Percentiles rank a stretch among this genome's conserved stretches.
Conservation (phyloP, 2,329 filamentous ascomycete genomes). For the Incumbomyces delicatus region DNA sequence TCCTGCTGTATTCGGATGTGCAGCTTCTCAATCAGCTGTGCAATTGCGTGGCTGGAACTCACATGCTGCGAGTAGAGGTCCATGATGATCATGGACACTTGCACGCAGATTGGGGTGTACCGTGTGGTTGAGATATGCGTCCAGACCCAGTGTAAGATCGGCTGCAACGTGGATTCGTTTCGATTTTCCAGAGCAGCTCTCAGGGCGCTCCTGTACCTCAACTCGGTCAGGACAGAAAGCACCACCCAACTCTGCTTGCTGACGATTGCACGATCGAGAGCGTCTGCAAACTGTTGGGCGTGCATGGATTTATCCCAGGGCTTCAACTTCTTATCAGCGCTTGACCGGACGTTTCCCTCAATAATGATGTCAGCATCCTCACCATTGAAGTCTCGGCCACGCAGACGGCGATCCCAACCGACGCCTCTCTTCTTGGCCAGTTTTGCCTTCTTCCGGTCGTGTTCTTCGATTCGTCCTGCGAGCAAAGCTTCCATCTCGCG, state of each 20-base stretch:
- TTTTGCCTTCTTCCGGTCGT: constrained; percentile 56
- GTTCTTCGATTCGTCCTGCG: constrained; percentile 65
- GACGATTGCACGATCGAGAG: constrained; percentile 69
- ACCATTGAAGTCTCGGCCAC: constrained; percentile 69
- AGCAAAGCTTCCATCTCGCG: constrained; percentile 78
- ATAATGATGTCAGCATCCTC: constrained; percentile 84
- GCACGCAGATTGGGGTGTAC: constrained; percentile 69
- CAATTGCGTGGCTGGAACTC: constrained; percentile 62
- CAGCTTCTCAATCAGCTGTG: constrained; percentile 58
- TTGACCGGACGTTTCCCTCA: constrained; percentile 58
- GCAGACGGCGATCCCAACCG: constrained; percentile 52
- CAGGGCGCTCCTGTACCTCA: constrained; percentile 80
- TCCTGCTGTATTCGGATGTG: constrained; percentile 63
- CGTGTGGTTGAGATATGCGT: constrained; percentile 73
- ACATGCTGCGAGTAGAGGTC: constrained; percentile 80
- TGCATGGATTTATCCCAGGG: constrained; percentile 75
- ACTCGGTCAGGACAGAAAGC: constrained; percentile 69
- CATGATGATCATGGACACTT: constrained; percentile 70
- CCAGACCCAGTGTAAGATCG: constrained; percentile 73
- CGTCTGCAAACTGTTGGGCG: constrained; percentile 63
- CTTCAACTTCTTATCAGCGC: constrained; percentile 52
- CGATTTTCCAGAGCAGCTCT: constrained; percentile 69
- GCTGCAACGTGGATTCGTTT: constrained; percentile 71
- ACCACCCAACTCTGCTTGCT: constrained; percentile 43
- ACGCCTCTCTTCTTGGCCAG: constrained; percentile 51